Percentiles rank a stretch among this genome's conserved stretches.
phyloP scores from a whole-genome alignment of 495 filamentous ascomycete species.

The Durotheca rogersii region DNA sequence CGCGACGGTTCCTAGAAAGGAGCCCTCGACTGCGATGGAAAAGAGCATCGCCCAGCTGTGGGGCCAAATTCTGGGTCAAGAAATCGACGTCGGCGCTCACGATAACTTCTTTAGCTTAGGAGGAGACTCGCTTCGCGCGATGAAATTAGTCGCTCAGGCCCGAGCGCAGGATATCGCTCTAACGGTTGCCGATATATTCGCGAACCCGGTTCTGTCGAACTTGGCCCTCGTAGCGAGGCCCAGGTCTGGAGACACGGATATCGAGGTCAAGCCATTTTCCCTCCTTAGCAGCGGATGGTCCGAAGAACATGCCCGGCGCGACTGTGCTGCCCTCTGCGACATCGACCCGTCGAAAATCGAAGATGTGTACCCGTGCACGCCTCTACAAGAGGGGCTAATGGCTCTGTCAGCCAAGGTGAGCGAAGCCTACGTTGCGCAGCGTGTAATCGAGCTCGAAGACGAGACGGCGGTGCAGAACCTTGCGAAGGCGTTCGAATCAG shows the following conservation, averaged over 20 bases:
- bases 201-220: slow-evolving; percentile 39
- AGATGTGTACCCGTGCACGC: slow-evolving; percentile 69
- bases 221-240: slow-evolving; percentile 39
- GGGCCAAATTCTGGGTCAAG: slow-evolving; percentile 34
- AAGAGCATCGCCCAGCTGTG: slow-evolving; percentile 33
- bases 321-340: slow-evolving; percentile 34
- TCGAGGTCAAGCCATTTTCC: slow-evolving; percentile 35
- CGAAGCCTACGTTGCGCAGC: slow-evolving; percentile 60
- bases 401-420: slow-evolving; percentile 59
- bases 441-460: slow-evolving; percentile 38
- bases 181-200: slow-evolving; percentile 50
- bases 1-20: slow-evolving; percentile 21
- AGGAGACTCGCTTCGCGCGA: slow-evolving; percentile 56
- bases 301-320: slow-evolving; percentile 23
- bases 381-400: slow-evolving; percentile 69
- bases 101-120: slow-evolving; percentile 57
- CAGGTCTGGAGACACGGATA: slow-evolving; percentile 1
- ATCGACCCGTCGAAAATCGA: slow-evolving; percentile 42
- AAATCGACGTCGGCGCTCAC: slow-evolving; percentile 29
- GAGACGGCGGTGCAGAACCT: slow-evolving; percentile 40
- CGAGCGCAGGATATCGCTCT: slow-evolving; percentile 38
- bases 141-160: slow-evolving; percentile 53
- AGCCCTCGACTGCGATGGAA: slow-evolving; percentile 36
- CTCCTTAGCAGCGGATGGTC: slow-evolving; percentile 33
- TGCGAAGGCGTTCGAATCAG: slow-evolving; percentile 53